phyloP scores from a whole-genome alignment of 1,284 basidiomycete species.

The Cyathus pygmaeus region DNA sequence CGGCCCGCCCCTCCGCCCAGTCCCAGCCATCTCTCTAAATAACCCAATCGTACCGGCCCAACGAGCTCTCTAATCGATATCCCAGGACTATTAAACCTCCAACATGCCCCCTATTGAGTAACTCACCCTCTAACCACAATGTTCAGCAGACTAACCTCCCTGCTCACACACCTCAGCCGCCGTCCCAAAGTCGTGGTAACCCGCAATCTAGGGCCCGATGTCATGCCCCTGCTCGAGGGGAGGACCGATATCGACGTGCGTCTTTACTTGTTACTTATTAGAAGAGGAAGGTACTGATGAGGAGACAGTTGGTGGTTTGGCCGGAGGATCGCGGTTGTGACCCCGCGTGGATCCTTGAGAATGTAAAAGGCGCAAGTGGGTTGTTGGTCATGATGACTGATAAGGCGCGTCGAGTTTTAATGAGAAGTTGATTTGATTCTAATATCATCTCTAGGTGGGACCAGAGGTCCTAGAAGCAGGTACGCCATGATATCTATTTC shows the following conservation, averaged over 20 bases:
- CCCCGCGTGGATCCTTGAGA: conserved; percentile 82
- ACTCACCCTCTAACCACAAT: conserved; percentile 6
- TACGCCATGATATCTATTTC: conserved; percentile 37
- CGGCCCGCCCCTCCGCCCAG: too few species aligned
- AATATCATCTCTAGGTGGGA: conserved; percentile 62
- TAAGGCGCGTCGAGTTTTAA: conserved; percentile 52
- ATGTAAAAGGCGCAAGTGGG: conserved; percentile 73
- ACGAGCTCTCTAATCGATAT: too few species aligned
- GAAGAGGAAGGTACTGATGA: too few species aligned
- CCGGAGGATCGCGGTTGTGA: conserved; percentile 72
- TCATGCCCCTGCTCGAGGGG: conserved; percentile 68
- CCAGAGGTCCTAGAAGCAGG: conserved; percentile 78
- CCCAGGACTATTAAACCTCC: too few species aligned
- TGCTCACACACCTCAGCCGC: conserved; percentile 39
- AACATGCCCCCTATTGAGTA: conserved; percentile 6
- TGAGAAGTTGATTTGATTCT: conserved; percentile 28
- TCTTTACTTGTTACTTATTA: too few species aligned
- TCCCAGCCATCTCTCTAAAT: too few species aligned
- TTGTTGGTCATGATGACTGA: conserved; percentile 79
- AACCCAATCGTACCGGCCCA: too few species aligned
- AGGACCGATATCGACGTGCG: conserved; percentile 64
- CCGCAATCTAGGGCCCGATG: conserved; percentile 75
- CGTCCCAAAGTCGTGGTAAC: conserved; percentile 71
- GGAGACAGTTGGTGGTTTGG: conserved; percentile 81
- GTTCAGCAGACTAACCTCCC: conserved; percentile 44